phyloP scores from a whole-genome alignment of 1,139 yeast species.

The Dujonia santamariae region DNA sequence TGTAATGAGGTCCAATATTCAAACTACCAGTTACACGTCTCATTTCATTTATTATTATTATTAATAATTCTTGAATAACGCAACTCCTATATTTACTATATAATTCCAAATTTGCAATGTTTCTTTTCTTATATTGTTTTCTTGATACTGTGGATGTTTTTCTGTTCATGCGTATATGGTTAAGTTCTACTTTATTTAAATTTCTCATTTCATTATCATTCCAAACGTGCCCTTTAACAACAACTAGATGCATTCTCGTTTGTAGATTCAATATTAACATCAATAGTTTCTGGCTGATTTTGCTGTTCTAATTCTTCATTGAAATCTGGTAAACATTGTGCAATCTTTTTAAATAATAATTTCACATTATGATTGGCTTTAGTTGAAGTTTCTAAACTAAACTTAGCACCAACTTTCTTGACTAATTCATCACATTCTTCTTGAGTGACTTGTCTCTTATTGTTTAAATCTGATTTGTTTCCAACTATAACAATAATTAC shows the following conservation, averaged over 20 bases:
- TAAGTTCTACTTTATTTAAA: background rate
- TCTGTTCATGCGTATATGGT: background rate
- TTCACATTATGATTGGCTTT: conserved; percentile 94
- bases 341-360: conserved; percentile 82
- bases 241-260: conserved; percentile 13
- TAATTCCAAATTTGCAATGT: too few species aligned
- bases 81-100: too few species aligned
- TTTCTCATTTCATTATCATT: background rate
- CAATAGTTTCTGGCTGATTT: conserved; percentile 41
- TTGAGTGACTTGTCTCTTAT: conserved; percentile 72
- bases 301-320: conserved; percentile 39
- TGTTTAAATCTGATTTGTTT: conserved; percentile 65
- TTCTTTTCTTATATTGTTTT: background rate
- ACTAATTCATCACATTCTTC: conserved; percentile 74
- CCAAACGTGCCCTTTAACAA: conserved; percentile 11
- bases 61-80: too few species aligned
- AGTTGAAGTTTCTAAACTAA: conserved; percentile 90
- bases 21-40: too few species aligned
- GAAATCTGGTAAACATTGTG: conserved; percentile 86
- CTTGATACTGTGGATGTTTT: background rate
- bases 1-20: too few species aligned
- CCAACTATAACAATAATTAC: conserved; percentile 41
- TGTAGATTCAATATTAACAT: conserved; percentile 34
- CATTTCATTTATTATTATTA: too few species aligned
- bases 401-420: conserved; percentile 58